Evolutionary conservation across 2,329 filamentous ascomycete species (phyloP).

Genomic region (Triangularia verruculosa): DNA sequence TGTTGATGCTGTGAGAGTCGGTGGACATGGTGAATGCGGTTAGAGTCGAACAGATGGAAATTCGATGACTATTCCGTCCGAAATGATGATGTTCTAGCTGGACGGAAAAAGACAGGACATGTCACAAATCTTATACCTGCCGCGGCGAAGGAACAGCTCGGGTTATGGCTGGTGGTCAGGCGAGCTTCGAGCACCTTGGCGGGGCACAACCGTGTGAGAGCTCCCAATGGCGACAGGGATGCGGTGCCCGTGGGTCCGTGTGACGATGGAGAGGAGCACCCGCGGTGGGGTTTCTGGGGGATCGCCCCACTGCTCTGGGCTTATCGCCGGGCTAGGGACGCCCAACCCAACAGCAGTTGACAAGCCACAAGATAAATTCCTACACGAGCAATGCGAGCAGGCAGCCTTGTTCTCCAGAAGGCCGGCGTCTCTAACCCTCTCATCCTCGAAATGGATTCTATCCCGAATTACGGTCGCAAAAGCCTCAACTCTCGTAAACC

Average conservation of each 20-base stretch:
- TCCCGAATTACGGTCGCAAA: not conserved
- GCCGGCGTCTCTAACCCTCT: not conserved
- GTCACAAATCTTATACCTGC: not conserved
- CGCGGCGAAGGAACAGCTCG: not conserved
- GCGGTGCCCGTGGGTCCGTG: not conserved
- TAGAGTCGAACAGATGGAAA: not conserved
- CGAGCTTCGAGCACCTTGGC: not conserved
- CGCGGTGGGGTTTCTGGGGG: not conserved
- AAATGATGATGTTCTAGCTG: not conserved
- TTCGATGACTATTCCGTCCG: not conserved
- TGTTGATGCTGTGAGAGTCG: constrained; percentile 12
- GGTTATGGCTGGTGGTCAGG: not conserved
- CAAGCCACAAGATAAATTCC: not conserved
- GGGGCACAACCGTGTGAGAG: not conserved
- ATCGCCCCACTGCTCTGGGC: not conserved
- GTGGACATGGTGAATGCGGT: constrained; percentile 11
- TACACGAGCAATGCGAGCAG: not conserved
- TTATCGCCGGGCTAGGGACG: not conserved
- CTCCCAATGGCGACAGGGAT: not conserved
- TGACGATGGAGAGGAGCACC: not conserved
- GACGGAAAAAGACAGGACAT: not conserved
- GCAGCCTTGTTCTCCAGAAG: not conserved
- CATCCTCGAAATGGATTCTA: not conserved
- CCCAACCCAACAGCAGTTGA: not conserved
- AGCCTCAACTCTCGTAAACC: not conserved